These are phyloP conservation scores for Triangularia verruculosa DNA, from an alignment of 2,329 filamentous ascomycete genomes.

Conservation along the genomic window DNA sequence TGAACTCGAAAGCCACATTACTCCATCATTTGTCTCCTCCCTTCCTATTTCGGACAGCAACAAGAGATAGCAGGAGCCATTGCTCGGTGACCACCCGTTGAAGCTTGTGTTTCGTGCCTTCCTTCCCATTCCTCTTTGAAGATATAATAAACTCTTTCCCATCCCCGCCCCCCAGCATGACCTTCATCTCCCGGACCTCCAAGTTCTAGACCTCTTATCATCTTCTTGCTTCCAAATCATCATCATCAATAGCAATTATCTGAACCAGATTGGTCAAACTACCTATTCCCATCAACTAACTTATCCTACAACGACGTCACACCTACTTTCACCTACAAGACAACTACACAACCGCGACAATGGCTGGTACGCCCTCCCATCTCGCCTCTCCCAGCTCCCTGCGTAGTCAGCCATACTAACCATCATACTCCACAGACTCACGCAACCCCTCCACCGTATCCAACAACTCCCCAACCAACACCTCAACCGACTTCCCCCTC, in stretches of 20 bases:
- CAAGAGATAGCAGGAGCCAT: neutral
- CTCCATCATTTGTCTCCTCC: neutral
- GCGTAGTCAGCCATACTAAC: neutral
- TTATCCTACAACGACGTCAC: neutral
- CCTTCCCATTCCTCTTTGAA: neutral
- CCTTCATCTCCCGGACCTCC: neutral
- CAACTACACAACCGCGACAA: neutral
- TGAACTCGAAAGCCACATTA: neutral
- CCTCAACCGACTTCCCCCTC: neutral
- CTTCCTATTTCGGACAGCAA: neutral
- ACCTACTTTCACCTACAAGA: neutral
- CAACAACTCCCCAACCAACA: slow-evolving; percentile 1
- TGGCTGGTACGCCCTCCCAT: slow-evolving; percentile 7
- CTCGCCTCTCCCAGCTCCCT: neutral
- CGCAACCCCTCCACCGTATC: slow-evolving; percentile 11
- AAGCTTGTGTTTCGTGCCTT: neutral
- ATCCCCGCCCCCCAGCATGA: neutral
- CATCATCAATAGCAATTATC: neutral
- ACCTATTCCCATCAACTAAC: neutral
- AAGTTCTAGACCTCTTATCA: neutral
- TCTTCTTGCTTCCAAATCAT: neutral
- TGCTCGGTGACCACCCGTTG: neutral
- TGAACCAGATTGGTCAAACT: neutral
- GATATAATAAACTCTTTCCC: slow-evolving; percentile 1
- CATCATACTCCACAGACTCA: neutral